A percentile compares a stretch with the other conserved stretches of the same genome.
Evolutionary conservation across 2,329 filamentous ascomycete genomes (phyloP).

Genomic region (Aspergillus pseudoviridinutans): DNA sequence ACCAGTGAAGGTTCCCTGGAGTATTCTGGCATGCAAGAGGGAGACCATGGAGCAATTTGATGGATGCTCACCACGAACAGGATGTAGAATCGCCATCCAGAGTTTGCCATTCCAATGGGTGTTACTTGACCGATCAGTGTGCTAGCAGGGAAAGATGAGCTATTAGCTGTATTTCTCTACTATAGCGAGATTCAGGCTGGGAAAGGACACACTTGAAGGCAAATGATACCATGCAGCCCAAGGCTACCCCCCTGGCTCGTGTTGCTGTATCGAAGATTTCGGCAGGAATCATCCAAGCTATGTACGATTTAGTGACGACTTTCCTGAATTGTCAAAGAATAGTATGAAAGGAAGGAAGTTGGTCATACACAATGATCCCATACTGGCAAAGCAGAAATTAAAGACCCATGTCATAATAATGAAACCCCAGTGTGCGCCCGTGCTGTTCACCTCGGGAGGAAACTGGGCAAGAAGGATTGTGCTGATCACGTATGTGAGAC

Average conservation of each 20-base stretch:
- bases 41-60: too few relatives aligned
- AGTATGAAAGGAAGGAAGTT: constrained; percentile 52
- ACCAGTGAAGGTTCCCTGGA: too few relatives aligned
- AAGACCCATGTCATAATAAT: constrained; percentile 75
- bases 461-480: constrained; percentile 55
- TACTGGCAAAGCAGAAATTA: constrained; percentile 63
- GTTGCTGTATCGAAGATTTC: constrained; percentile 77
- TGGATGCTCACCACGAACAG: constrained; percentile 51
- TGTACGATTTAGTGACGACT: too few relatives aligned
- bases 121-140: constrained; percentile 71
- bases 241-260: constrained; percentile 68
- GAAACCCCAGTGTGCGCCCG: constrained; percentile 50
- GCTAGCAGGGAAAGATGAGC: constrained; percentile 4
- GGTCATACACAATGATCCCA: constrained; percentile 53
- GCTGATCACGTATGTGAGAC: constrained; percentile 67
- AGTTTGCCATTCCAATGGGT: constrained; percentile 54
- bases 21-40: too few relatives aligned
- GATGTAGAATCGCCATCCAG: constrained; percentile 56
- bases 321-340: too few relatives aligned
- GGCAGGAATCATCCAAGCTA: constrained; percentile 53
- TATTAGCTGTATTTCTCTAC: too few relatives aligned
- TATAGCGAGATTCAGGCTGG: too few relatives aligned
- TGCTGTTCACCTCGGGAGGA: constrained; percentile 51
- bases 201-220: constrained; percentile 55
- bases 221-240: constrained; percentile 69